Conservation (phyloP, 768 basidiomycete species). For the Phanerochaete sordida region DNA sequence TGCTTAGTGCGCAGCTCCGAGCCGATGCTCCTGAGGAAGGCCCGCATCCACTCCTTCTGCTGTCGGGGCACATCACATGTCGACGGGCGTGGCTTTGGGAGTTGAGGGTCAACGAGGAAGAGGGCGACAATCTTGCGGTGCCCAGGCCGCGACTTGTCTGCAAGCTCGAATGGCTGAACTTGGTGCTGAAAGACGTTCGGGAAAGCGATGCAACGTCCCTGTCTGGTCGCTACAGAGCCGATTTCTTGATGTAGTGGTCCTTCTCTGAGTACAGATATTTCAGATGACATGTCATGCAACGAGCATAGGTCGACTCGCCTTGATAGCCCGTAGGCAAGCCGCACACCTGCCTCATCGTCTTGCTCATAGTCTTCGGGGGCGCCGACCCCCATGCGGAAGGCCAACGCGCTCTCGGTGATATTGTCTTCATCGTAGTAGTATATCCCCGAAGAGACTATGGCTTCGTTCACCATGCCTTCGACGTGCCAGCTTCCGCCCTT, state of each 20-base stretch:
- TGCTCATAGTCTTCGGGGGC: conserved; percentile 15
- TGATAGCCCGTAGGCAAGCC: background rate
- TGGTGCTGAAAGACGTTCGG: conserved; percentile 37
- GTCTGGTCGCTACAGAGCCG: conserved; percentile 25
- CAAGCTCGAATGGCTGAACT: conserved; percentile 31
- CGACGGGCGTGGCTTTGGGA: conserved; percentile 20
- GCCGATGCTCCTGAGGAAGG: conserved; percentile 11
- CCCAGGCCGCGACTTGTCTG: conserved; percentile 30
- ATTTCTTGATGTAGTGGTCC: conserved; percentile 17
- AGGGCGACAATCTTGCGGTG: conserved; percentile 36
- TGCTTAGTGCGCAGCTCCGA: background rate
- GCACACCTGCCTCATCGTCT: conserved; percentile 10
- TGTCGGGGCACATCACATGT: conserved; percentile 31
- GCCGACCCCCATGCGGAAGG: conserved; percentile 26
- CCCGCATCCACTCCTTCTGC: conserved; percentile 27
- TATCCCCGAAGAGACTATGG: conserved; percentile 12
- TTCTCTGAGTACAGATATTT: conserved; percentile 10
- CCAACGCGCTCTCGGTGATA: conserved; percentile 27
- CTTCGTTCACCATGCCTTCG: conserved; percentile 19
- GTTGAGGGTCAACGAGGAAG: conserved; percentile 35
- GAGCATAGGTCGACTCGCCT: background rate
- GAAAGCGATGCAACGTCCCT: conserved; percentile 30
- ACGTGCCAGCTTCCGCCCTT: conserved; percentile 32
- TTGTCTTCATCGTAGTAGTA: conserved; percentile 28
- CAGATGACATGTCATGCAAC: background rate